A percentile compares a stretch with the other conserved stretches of the same genome.
phyloP scores from a whole-genome alignment of 805 yeast genomes.

The Metschnikowia aberdeeniae region DNA sequence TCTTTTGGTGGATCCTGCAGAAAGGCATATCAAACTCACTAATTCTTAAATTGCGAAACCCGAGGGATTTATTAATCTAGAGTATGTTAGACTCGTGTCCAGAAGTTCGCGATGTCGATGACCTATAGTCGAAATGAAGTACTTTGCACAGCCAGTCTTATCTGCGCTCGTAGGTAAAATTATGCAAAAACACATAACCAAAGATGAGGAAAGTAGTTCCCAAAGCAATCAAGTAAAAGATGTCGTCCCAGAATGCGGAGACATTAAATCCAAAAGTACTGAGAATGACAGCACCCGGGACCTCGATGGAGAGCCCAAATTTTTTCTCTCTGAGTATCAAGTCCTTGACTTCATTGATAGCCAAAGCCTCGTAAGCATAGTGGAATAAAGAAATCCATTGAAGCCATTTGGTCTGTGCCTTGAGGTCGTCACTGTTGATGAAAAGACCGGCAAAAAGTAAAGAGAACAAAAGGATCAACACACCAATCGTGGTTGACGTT shows the following conservation, averaged over 20 bases:
- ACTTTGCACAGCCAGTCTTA: slow-evolving; percentile 20
- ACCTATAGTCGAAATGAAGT: neutral
- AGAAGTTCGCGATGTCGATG: too few species aligned
- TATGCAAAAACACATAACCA: slow-evolving; percentile 75
- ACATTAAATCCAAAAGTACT: slow-evolving; percentile 94
- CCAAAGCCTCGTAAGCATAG: slow-evolving; percentile 89
- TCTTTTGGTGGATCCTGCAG: too few species aligned
- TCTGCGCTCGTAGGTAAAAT: slow-evolving; percentile 70
- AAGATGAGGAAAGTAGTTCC: slow-evolving; percentile 52
- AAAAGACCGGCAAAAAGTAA: slow-evolving; percentile 91
- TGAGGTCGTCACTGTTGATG: slow-evolving; percentile 68
- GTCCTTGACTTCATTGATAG: slow-evolving; percentile 89
- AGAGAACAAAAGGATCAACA: slow-evolving; percentile 76
- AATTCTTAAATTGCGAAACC: too few species aligned
- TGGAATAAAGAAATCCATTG: slow-evolving; percentile 89
- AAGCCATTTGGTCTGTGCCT: slow-evolving; percentile 58
- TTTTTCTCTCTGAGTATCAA: slow-evolving; percentile 81
- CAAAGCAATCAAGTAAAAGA: slow-evolving; percentile 54
- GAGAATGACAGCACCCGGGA: slow-evolving; percentile 95
- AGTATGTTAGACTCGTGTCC: too few species aligned
- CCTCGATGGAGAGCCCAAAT: slow-evolving; percentile 89
- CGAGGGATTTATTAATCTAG: too few species aligned
- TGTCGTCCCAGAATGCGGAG: slow-evolving; percentile 67
- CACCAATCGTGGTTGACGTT: slow-evolving; percentile 86
- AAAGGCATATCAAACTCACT: too few species aligned